Evolutionary conservation across 1,284 basidiomycete species (phyloP), one percentile per base, ranked within the genome.

Genomic region (Rhodotorula sp.): DNA sequence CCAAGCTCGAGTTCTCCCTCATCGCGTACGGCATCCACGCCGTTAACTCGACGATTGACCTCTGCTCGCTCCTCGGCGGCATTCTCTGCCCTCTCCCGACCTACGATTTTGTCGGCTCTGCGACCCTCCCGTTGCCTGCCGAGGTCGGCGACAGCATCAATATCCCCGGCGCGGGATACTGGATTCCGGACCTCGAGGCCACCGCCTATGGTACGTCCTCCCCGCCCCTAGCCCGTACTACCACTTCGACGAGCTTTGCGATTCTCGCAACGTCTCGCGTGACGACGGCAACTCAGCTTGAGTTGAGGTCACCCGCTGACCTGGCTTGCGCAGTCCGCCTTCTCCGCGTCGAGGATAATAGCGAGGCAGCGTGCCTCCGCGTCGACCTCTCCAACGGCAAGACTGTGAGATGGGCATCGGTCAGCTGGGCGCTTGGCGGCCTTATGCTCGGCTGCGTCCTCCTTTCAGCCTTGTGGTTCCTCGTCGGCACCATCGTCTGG

Each of bases 341-440:
- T 36, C 86, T 85, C 1, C 88, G 92, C 73, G 84, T 87, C 51
- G 83, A 84, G 60, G 90, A 90, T 2, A 87, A 88, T 58, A 82
- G 88, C 9, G 85, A 91, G 70, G 91, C 90, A 58, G 92, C 93
- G 0, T 99, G 95, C 78, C 85, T 98, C 7, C 93, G 96, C 81
- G 88, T 93, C 15, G 96, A 94, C 1, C 84, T 98, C 8, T 89
- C 91, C 32, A 99, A 98, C 80, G 94, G 95, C 19, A 90, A 89
- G 87, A 91, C 92, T 1, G 87, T 88, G 0, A 87, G 88, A 70
- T 90, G 92, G 81, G 80, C 83, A 8, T 88, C 86, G 5, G 94
- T 93, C 22, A 86, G 88, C 78, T 96, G 91, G 90, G 85, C 86
- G 0, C 89, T 90, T 9, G 90, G 87, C 36, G 88, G 85, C 34